Evolutionary conservation across 257 asterid species (phyloP), one percentile per base, ranked within the genome.

Genomic region (Fraxinus pennsylvanica): DNA sequence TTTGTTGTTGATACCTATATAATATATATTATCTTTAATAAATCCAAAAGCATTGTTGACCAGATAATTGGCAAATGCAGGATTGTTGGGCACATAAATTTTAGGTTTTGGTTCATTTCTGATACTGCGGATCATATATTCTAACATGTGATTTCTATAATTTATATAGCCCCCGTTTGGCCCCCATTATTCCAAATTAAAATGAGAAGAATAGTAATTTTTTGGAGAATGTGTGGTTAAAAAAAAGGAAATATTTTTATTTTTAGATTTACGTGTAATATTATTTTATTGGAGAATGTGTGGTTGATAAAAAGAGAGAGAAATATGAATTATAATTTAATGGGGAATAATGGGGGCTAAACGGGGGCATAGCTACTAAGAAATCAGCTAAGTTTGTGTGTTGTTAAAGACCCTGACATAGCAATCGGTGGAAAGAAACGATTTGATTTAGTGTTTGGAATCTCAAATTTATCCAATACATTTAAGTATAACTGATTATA

Each of bases 361-460:
- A 25, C 27, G 27, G 27, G 27, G 27, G 27, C 27, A 25, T 25
- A 15, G 25, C 21, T 52, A 52, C 4, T 30, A 5, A 25, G 22
- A 21, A 70, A 71, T 71, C 32, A 21, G 22, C 32, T 39, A 71
- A 71, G 57, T 1, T 71, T n/a, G 17, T 4, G 1, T 10, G n/a
- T 39, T 13, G 32, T 6, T 70, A 25, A 19, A 17, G 3, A 43
- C 15, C 54, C n/a, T 47, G 57, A 14, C 19, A 14, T 54, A 41
- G 52, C 8, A 38, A 30, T 47, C 50, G 17, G 76, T 30, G 39
- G 27, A 1, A 21, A 47, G 38, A 13, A 47, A 10, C 22, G 9
- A 73, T 45, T 47, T 73, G n/a, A 10, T 69, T 70, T n/a, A 70
- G 74, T 36, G 6, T 70, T 70, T 70, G 22, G 52, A 70, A 35